Conservation (phyloP, 345 rosid genomes). For the Kernera saxatilis region DNA sequence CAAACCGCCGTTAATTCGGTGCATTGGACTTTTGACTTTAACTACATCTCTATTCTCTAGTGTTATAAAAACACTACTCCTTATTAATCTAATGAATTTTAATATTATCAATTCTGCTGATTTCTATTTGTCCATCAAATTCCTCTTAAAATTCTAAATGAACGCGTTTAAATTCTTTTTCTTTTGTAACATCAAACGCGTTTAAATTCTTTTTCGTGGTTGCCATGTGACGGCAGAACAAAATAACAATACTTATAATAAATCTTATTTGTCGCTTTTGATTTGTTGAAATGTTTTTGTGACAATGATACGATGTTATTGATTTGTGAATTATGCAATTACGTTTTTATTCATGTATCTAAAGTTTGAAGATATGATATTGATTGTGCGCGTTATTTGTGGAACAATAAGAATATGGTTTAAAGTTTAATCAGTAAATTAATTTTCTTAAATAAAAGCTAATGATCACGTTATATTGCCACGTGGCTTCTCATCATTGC, state of each 20-base stretch:
- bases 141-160: not conserved
- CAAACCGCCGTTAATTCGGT: not conserved
- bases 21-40: constrained; percentile 7
- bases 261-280: constrained; percentile 14
- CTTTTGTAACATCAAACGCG: not conserved
- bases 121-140: not conserved
- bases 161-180: constrained; percentile 5
- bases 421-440: not conserved
- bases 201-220: constrained; percentile 1
- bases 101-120: not conserved
- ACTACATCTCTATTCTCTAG: too few relatives aligned
- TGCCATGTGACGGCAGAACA: constrained; percentile 19
- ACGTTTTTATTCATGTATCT: not conserved
- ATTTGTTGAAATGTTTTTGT: not conserved
- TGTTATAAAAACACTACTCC: too few relatives aligned
- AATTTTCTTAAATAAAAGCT: not conserved
- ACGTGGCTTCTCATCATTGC: not conserved
- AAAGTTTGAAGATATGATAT: not conserved
- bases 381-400: not conserved
- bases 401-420: constrained; percentile 13
- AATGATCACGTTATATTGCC: not conserved
- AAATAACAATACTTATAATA: not conserved
- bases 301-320: not conserved
- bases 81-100: not conserved
- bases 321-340: not conserved